phyloP scores from a whole-genome alignment of 768 basidiomycete genomes.

The Rickenella mellea region DNA sequence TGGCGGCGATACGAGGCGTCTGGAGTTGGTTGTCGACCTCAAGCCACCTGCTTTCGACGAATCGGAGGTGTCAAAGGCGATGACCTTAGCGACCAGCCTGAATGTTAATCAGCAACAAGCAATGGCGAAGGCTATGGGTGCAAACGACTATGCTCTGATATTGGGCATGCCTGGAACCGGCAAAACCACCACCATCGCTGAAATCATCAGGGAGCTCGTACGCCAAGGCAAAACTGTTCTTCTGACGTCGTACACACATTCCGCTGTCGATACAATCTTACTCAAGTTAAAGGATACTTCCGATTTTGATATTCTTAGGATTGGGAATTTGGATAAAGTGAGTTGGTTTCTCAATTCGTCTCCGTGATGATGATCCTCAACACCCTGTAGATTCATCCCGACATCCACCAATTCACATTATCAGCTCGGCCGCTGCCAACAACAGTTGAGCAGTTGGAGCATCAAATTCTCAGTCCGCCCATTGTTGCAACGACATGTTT shows the following conservation, averaged over 20 bases:
- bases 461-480: constrained; percentile 75
- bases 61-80: constrained; percentile 5
- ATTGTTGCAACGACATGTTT: constrained; percentile 96
- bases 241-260: constrained; percentile 91
- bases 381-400: constrained; percentile 64
- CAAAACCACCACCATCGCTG: constrained; percentile 91
- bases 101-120: constrained; percentile 70
- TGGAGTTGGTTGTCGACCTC: constrained; percentile 78
- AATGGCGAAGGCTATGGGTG: constrained; percentile 62
- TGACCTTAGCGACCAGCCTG: constrained; percentile 26
- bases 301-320: constrained; percentile 67
- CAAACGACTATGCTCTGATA: constrained; percentile 85
- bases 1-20: constrained; percentile 56
- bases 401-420: constrained; percentile 64
- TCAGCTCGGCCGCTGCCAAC: constrained; percentile 42
- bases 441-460: constrained; percentile 76
- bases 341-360: constrained; percentile 5
- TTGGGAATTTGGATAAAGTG: constrained; percentile 92
- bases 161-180: constrained; percentile 99
- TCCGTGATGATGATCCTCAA: constrained; percentile 4
- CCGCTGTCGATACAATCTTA: constrained; percentile 95
- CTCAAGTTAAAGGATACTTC: constrained; percentile 58
- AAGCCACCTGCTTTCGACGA: constrained; percentile 53
- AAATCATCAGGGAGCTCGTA: constrained; percentile 75
- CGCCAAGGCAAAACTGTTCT: constrained; percentile 78